Base-by-base conservation (phyloP, 75 land plant genomes). In the Ceratopteris richardii region DNA sequence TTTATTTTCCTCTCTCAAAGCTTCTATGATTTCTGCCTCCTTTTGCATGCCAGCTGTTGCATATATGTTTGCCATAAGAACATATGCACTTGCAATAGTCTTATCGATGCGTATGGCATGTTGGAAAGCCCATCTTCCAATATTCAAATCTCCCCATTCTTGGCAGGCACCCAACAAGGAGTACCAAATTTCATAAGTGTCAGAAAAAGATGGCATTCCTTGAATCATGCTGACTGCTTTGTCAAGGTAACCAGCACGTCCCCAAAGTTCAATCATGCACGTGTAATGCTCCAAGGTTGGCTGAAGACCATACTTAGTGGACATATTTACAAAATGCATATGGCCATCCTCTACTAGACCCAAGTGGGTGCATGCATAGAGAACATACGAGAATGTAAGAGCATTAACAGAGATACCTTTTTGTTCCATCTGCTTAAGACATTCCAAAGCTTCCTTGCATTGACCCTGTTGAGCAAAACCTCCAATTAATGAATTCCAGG, bases 121-220 rank as follows among this genome's bases (percentile, higher is more conserved):
- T 9, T 33, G 3, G 37, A 33, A 33, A 33, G 37, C 37, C 37
- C 9, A 9, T 9, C 37, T 33, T 33, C 37, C 37, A 33, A 33
- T 3, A 3, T 33, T 9, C 9, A 33, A 9, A 33, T 4, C 9
- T 3, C 37, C 37, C 37, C 37, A 33, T 33, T 33, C 7, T 33
- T 33, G 56, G 16, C 56, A 54, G 16, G 28, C 56, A 29, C 56
- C 31, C 56, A 54, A 54, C 27, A 54, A 5, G 56, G 27, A 5
- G 10, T 26, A 10, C 56, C 56, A 54, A 16, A 26, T 25, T 16
- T 2, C 56, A n/a, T n/a, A n/a, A 21, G 17, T 5, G 17, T 46
- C 50, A 4, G 50, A 5, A 46, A 2, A 17, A 46, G 2, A n/a
- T 46, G 56, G 56, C 16, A 54, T 54, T 3, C 10, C 23, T 10